phyloP scores from a whole-genome alignment of 2,329 filamentous ascomycete genomes.

The Neopestalotiopsis rosae region DNA sequence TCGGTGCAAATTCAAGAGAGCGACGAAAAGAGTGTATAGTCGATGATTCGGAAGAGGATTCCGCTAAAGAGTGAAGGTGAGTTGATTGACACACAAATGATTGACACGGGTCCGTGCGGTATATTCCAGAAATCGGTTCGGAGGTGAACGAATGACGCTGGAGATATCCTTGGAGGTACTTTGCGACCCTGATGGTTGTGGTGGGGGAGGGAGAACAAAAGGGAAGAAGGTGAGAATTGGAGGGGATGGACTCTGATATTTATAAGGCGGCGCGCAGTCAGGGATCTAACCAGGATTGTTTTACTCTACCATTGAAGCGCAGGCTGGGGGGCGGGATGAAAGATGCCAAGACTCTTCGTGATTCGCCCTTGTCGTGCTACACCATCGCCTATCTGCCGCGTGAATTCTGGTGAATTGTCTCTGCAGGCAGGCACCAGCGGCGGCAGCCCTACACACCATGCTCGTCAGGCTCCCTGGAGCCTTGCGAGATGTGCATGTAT shows the following conservation, averaged over 20 bases:
- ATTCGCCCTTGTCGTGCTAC: conserved; percentile 1
- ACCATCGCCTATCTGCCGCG: neutral
- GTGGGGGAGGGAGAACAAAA: conserved; percentile 58
- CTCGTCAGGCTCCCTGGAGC: neutral
- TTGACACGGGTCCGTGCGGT: conserved; percentile 59
- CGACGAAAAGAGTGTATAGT: conserved; percentile 58
- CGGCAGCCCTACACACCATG: neutral
- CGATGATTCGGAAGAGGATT: conserved; percentile 15
- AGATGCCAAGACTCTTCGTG: conserved; percentile 5
- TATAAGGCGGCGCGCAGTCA: conserved; percentile 23
- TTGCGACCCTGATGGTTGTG: conserved; percentile 64
- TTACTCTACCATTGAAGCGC: neutral
- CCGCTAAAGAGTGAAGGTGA: conserved; percentile 21
- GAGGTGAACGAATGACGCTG: conserved; percentile 51
- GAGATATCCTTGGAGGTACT: conserved; percentile 57
- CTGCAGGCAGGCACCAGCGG: conserved; percentile 1
- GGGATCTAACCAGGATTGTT: conserved; percentile 6
- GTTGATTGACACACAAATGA: conserved; percentile 47
- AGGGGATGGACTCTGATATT: conserved; percentile 43
- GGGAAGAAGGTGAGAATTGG: conserved; percentile 43
- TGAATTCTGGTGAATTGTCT: conserved; percentile 13
- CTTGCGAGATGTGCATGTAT: neutral
- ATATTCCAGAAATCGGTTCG: conserved; percentile 40
- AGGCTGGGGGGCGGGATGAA: neutral
- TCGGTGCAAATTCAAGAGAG: conserved; percentile 46